Evolutionary conservation across 1,284 basidiomycete genomes (phyloP).

Genomic region (Golubevia pallescens): DNA sequence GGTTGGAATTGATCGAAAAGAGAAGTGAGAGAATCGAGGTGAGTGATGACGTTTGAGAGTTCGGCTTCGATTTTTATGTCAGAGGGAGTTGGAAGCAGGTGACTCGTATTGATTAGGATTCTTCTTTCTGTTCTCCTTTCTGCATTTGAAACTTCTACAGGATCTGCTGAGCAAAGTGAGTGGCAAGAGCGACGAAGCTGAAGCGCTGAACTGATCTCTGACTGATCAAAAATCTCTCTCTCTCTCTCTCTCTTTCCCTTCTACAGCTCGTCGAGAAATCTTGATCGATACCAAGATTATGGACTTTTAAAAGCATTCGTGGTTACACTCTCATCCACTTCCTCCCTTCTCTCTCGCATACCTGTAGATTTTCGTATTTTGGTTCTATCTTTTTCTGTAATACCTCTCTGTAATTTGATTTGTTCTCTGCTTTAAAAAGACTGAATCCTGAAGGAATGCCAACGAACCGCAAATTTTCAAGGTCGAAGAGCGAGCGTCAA

Average conservation of each 20-base stretch:
- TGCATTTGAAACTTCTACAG: not conserved
- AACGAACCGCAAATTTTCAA: no score
- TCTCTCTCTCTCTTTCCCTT: not conserved
- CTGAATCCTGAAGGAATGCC: no score
- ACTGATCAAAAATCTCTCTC: not conserved
- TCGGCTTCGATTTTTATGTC: not conserved
- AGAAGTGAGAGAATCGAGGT: slow-evolving; percentile 28
- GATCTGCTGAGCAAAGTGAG: slow-evolving; percentile 22
- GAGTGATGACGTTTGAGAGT: not conserved
- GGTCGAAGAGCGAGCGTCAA: no score
- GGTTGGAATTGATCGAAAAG: slow-evolving; percentile 26
- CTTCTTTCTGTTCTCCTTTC: not conserved
- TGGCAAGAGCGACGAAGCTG: slow-evolving; percentile 23
- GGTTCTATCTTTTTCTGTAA: no score
- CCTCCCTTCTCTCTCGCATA: slow-evolving; percentile 13
- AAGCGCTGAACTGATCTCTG: slow-evolving; percentile 9
- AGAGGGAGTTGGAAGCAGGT: not conserved
- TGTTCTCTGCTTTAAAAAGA: no score
- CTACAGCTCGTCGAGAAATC: slow-evolving; percentile 3
- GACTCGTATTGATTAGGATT: no score
- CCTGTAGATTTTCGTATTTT: no score
- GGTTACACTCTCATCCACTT: slow-evolving; percentile 14
- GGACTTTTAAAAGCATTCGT: slow-evolving; percentile 15
- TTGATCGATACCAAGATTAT: not conserved
- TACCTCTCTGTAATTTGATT: no score